These are phyloP conservation scores for Botrytis elliptica DNA, from an alignment of 2,329 filamentous ascomycete genomes.

Conservation along the genomic window DNA sequence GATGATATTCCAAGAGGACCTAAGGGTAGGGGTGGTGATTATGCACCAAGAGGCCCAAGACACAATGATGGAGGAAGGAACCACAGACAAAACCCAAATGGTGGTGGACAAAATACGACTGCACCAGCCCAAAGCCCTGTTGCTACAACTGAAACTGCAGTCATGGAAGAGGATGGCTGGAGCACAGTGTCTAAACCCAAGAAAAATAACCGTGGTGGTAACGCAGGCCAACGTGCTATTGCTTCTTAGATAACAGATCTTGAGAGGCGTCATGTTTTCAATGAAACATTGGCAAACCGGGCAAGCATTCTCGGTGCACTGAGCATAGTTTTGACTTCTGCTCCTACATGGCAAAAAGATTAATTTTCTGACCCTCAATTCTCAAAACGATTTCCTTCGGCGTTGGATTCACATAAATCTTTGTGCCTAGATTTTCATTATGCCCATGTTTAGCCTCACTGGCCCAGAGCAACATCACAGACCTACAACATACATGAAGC, in stretches of 20 bases:
- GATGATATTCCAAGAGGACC: slow-evolving; percentile 43
- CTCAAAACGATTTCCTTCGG: slow-evolving; percentile 23
- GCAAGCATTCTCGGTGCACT: slow-evolving; percentile 22
- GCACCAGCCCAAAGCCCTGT: slow-evolving; percentile 42
- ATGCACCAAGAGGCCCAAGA: slow-evolving; percentile 33
- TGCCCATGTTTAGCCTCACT: slow-evolving; percentile 27
- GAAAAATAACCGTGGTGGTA: slow-evolving; percentile 41
- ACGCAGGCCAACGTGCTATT: slow-evolving; percentile 36
- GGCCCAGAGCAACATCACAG: slow-evolving; percentile 21
- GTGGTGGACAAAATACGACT: slow-evolving; percentile 48
- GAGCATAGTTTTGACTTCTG: slow-evolving; percentile 20
- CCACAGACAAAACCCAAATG: slow-evolving; percentile 38
- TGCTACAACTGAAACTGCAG: slow-evolving; percentile 41
- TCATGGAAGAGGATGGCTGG: slow-evolving; percentile 62
- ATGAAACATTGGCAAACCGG: slow-evolving; percentile 19
- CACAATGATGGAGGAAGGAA: slow-evolving; percentile 34
- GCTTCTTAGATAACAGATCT: slow-evolving; percentile 34
- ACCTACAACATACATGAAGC: slow-evolving; percentile 12
- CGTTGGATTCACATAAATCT: slow-evolving; percentile 35
- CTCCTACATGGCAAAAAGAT: slow-evolving; percentile 16
- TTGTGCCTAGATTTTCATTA: slow-evolving; percentile 34
- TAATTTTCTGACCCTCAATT: slow-evolving; percentile 11
- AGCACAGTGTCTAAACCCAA: slow-evolving; percentile 52
- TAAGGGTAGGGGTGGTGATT: slow-evolving; percentile 46
- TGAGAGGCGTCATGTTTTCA: slow-evolving; percentile 15